Conservation (phyloP, 768 basidiomycete genomes). For the Tulasnella sp. region DNA sequence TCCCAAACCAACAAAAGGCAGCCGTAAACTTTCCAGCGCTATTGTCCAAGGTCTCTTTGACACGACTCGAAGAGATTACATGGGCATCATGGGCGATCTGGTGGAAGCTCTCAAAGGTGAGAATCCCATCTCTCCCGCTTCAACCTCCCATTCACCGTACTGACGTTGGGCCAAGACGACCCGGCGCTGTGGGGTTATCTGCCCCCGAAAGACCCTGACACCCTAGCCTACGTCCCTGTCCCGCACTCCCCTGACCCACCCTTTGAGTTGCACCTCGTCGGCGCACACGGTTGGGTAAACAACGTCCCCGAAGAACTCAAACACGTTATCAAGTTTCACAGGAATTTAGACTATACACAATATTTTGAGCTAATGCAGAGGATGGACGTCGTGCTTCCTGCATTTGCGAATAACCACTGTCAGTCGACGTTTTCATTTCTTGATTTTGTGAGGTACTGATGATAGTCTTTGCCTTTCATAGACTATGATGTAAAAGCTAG, state of each 20-base stretch:
- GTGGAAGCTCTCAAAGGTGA: conserved; percentile 27
- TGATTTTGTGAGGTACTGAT: background rate
- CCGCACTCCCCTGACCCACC: background rate
- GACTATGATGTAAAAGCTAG: conserved; percentile 32
- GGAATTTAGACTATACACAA: conserved; percentile 29
- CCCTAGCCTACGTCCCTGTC: background rate
- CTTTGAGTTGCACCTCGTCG: background rate
- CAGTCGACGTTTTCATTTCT: conserved; percentile 7
- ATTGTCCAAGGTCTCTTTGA: conserved; percentile 34
- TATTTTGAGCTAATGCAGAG: conserved; percentile 30
- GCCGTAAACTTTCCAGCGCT: conserved; percentile 27
- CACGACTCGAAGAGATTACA: conserved; percentile 29
- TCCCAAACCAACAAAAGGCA: background rate
- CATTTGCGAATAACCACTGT: conserved; percentile 30
- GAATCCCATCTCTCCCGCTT: background rate
- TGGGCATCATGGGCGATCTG: conserved; percentile 28
- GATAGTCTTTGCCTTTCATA: background rate
- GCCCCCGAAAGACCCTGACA: background rate
- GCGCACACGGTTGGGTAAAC: background rate
- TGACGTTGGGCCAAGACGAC: background rate
- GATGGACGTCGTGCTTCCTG: conserved; percentile 34
- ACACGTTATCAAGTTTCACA: conserved; percentile 30
- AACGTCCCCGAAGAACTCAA: conserved; percentile 29
- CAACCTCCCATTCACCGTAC: background rate
- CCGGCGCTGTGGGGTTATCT: background rate